Base-by-base conservation (phyloP, 1,284 basidiomycete species). In the Ustilago vetiveriae region DNA sequence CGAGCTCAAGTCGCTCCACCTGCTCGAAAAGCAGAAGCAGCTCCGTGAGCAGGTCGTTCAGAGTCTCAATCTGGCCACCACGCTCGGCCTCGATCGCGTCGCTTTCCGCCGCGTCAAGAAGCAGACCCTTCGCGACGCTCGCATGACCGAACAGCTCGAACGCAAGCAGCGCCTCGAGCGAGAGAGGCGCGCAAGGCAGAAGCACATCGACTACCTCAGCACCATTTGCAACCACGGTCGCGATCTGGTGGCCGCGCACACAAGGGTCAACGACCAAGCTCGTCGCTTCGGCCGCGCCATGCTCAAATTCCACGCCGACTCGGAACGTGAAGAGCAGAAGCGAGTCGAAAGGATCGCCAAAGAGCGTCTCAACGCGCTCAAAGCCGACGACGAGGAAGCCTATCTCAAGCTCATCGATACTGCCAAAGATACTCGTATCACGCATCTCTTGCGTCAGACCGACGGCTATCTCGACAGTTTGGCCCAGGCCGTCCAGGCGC, bases 381-480 rank as follows among this genome's bases (percentile, higher is more conserved):
- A 95, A 85, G 92, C 92, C 37, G 94, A 98, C 82, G 95, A 99
- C 85, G 96, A 99, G 85, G 96, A 98, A 83, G 95, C 93, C 17
- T 99, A 99, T 83, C 90, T 98, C 87, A 95, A 94, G 82, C 90
- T 99, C 76, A 94, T 99, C 78, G 96, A 98, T 83, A 97, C 95
- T 33, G 96, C 95, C 66, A 99, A 98, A 84, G 96, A 98, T 79
- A 98, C 95, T 14, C 91, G 96, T 85, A 98, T 99, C 84, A 96
- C 94, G 0, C 96, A 98, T 83, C 86, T 98, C 24, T 85, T 98
- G 59, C 87, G 90, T 46, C 95, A 98, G 85, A 99, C 96, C 14
- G 95, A 98, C 78, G 83, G 89, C 1, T 99, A 95, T 84, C 88
- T 98, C 72, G 94, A 98, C 82, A 93, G 91, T 11, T 88, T 99